phyloP scores from a whole-genome alignment of 169 alveolate genomes.

The Plasmodium relictum region DNA sequence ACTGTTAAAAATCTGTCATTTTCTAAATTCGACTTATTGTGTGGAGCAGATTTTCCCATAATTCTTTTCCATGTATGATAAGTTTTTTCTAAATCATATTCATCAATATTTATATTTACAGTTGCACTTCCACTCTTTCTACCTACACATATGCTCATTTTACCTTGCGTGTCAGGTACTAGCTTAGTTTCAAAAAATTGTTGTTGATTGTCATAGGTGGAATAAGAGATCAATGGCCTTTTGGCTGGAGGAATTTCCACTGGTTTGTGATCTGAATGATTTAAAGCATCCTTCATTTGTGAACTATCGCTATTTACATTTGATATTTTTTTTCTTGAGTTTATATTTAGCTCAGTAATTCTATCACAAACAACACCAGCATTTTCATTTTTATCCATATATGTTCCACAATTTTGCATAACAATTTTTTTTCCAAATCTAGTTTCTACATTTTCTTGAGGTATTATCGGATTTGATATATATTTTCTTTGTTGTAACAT shows the following conservation, averaged over 20 bases:
- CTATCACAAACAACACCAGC: conserved; percentile 76
- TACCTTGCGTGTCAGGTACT: conserved; percentile 71
- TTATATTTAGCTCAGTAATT: conserved; percentile 65
- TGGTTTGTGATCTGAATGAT: conserved; percentile 17
- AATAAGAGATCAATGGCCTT: conserved; percentile 48
- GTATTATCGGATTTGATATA: background rate
- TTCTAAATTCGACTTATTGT: conserved; percentile 65
- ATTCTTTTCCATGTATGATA: conserved; percentile 74
- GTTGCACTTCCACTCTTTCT: conserved; percentile 78
- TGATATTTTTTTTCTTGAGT: conserved; percentile 54
- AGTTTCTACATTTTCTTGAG: conserved; percentile 19
- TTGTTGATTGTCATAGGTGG: conserved; percentile 68
- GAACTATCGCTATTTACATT: conserved; percentile 51
- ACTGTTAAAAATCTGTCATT: conserved; percentile 80
- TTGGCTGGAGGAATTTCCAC: conserved; percentile 28
- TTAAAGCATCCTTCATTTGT: conserved; percentile 63
- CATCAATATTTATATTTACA: conserved; percentile 60
- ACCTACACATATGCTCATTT: conserved; percentile 77
- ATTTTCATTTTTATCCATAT: conserved; percentile 36
- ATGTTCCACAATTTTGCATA: conserved; percentile 30
- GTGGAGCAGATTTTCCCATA: conserved; percentile 40
- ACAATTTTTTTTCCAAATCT: conserved; percentile 39
- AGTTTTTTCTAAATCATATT: conserved; percentile 69
- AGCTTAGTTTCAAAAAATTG: conserved; percentile 69
- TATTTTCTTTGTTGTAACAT: conserved; percentile 10